Percentiles rank a stretch among this genome's conserved stretches.
Conservation (phyloP, 192 early-diverging fungal genomes). For the Lobosporangium transversale region DNA sequence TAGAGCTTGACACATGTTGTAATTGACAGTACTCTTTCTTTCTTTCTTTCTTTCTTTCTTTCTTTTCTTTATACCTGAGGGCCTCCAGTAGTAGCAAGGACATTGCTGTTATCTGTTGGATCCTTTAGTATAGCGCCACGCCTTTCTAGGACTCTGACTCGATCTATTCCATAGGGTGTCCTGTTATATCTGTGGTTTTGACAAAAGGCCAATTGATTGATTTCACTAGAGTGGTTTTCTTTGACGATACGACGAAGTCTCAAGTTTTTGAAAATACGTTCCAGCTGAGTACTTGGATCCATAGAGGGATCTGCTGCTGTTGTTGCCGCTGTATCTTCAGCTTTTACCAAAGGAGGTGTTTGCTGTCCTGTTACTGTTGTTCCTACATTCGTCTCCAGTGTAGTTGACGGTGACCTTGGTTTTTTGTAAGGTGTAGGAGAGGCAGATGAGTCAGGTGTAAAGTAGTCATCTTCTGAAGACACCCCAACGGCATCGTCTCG, state of each 20-base stretch:
- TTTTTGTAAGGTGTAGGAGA: conserved; percentile 40
- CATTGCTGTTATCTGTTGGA: conserved; percentile 73
- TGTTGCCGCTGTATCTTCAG: too few species aligned
- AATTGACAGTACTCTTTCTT: conserved; percentile 60
- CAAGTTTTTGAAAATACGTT: conserved; percentile 76
- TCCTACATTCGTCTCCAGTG: background rate
- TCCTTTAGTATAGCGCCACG: conserved; percentile 75
- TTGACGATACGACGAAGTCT: conserved; percentile 87
- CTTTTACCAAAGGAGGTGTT: too few species aligned
- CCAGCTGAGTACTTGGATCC: conserved; percentile 34
- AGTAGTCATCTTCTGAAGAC: conserved; percentile 44
- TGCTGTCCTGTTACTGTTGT: background rate
- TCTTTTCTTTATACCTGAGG: conserved; percentile 69
- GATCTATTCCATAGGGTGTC: conserved; percentile 60
- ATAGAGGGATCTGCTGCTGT: background rate
- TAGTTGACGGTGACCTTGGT: conserved; percentile 28
- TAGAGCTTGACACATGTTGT: conserved; percentile 49
- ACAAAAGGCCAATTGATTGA: conserved; percentile 80
- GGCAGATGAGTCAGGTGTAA: conserved; percentile 41
- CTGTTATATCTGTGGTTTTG: conserved; percentile 69
- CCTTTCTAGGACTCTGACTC: conserved; percentile 74
- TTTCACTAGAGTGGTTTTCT: conserved; percentile 85
- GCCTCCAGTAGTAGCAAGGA: conserved; percentile 77
- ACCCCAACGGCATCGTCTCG: conserved; percentile 16
- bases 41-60: conserved; percentile 60